phyloP scores from a whole-genome alignment of 345 rosid species.

The Noccaea caerulescens region DNA sequence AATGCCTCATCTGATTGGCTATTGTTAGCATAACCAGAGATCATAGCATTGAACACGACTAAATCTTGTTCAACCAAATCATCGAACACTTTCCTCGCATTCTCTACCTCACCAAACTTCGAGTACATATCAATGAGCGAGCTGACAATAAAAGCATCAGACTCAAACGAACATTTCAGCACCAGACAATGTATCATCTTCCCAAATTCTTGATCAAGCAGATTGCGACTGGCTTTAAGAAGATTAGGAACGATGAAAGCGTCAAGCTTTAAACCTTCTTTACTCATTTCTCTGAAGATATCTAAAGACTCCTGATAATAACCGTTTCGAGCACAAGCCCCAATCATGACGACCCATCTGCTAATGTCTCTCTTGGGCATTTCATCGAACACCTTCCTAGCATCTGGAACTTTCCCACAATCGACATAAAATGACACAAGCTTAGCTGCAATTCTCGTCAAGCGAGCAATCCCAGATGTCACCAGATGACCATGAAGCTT shows the following conservation, averaged over 20 bases:
- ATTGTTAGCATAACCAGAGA: conserved; percentile 66
- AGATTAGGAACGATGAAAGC: conserved; percentile 70
- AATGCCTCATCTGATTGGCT: conserved; percentile 56
- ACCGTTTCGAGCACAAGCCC: conserved; percentile 64
- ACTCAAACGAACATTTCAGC: conserved; percentile 52
- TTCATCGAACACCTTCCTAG: conserved; percentile 72
- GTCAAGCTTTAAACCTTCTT: conserved; percentile 51
- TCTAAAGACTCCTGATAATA: conserved; percentile 53
- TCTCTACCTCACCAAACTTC: conserved; percentile 55
- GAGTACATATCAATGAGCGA: conserved; percentile 82
- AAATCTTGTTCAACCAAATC: conserved; percentile 62
- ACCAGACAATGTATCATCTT: conserved; percentile 60
- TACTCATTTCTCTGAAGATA: conserved; percentile 57
- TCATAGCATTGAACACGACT: conserved; percentile 71
- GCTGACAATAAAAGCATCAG: conserved; percentile 61
- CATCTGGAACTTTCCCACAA: conserved; percentile 48
- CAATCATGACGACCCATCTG: conserved; percentile 59
- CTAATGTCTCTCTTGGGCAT: conserved; percentile 55
- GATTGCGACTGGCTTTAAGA: conserved; percentile 69
- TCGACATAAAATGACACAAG: conserved; percentile 55
- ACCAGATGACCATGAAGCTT: conserved; percentile 63
- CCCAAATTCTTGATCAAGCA: conserved; percentile 55
- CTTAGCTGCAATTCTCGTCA: conserved; percentile 54
- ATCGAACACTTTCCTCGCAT: conserved; percentile 57
- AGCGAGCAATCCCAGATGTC: conserved; percentile 46